Evolutionary conservation across 2,329 filamentous ascomycete species (phyloP), one percentile per base, ranked within the genome.

Genomic region (Parascedosporium putredinis): DNA sequence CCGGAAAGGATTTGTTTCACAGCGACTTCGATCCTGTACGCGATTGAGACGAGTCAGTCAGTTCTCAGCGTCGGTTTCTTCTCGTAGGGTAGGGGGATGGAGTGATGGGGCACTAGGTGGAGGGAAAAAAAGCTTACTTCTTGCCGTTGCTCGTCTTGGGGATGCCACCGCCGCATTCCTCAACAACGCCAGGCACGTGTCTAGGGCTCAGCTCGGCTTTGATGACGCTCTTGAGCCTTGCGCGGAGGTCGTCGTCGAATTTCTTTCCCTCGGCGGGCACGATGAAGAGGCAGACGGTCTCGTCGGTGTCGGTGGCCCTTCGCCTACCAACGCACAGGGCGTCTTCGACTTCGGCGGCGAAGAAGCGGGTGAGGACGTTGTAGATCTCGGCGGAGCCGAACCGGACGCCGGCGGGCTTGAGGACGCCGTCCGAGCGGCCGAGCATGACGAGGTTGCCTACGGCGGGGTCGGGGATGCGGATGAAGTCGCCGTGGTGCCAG

Each of bases 301-400:
- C 90, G 60, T 95, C 90, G 0, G 72, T 71, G 60, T 95, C 90
- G 3, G 75, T 72, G 48, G 79, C 72, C 16, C 81, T 76, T 51
- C 89, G 73, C 2, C 88, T 75, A 0, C 93, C 91, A 31, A 97
- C 81, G 60, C 91, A 97, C 2, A 97, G 73, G 1, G 88, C 87
- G 59, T 98, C 91, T 52, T 88, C 84, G 16, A 97, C 73, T 50
- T 91, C 78, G 9, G 75, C 68, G 0, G 82, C 77, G 58, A 96
- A 96, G 66, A 89, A 85, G 56, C 86, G 81, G 2, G 93, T 78
- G 24, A 97, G 70, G n/a, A 96, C 75, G 62, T 95, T 96, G 67
- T 97, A 97, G 18, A 98, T 95, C 70, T 98, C 93, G 1, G 91
- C 89, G 27, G 83, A 89, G 4, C 91, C 91, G 61, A 98, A 97